Conservation (phyloP, 2,329 filamentous ascomycete species). For the Mollisia scopiformis region DNA sequence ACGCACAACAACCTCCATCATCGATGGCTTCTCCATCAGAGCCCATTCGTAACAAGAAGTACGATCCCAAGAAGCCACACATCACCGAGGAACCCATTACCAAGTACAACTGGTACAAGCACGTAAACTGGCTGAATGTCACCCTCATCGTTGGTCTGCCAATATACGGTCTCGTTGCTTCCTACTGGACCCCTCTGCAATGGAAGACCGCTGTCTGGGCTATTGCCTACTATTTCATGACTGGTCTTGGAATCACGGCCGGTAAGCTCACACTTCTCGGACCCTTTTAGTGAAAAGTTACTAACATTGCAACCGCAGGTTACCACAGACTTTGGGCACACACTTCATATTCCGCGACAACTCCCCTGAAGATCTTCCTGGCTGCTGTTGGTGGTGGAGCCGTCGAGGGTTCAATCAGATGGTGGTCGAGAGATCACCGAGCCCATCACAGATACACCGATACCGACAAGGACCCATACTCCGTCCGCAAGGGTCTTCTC, state of each 20-base stretch:
- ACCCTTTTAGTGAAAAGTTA: background rate
- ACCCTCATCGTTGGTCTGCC: slow-evolving; percentile 80
- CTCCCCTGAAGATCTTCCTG: slow-evolving; percentile 80
- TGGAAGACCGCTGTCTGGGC: slow-evolving; percentile 74
- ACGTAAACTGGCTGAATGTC: slow-evolving; percentile 93
- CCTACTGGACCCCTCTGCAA: slow-evolving; percentile 78
- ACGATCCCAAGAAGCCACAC: slow-evolving; percentile 73
- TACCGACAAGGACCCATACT: slow-evolving; percentile 90
- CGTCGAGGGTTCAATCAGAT: slow-evolving; percentile 83
- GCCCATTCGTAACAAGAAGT: slow-evolving; percentile 41
- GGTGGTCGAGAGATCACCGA: slow-evolving; percentile 87
- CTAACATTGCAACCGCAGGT: slow-evolving; percentile 44
- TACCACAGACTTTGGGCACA: slow-evolving; percentile 89
- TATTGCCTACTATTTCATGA: slow-evolving; percentile 81
- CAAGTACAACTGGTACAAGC: slow-evolving; percentile 83
- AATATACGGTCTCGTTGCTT: slow-evolving; percentile 69
- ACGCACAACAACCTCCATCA: slow-evolving; percentile 23
- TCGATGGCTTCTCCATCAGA: slow-evolving; percentile 34
- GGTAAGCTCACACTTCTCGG: slow-evolving; percentile 50
- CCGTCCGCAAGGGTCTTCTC: slow-evolving; percentile 82
- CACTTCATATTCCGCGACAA: slow-evolving; percentile 76
- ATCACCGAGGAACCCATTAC: slow-evolving; percentile 85
- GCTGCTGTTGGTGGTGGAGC: slow-evolving; percentile 81
- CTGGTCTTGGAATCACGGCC: slow-evolving; percentile 78
- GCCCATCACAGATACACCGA: slow-evolving; percentile 92